Evolutionary conservation across 495 filamentous ascomycete species (phyloP), one percentile per base, ranked within the genome.

Genomic region (Neurospora sp.): DNA sequence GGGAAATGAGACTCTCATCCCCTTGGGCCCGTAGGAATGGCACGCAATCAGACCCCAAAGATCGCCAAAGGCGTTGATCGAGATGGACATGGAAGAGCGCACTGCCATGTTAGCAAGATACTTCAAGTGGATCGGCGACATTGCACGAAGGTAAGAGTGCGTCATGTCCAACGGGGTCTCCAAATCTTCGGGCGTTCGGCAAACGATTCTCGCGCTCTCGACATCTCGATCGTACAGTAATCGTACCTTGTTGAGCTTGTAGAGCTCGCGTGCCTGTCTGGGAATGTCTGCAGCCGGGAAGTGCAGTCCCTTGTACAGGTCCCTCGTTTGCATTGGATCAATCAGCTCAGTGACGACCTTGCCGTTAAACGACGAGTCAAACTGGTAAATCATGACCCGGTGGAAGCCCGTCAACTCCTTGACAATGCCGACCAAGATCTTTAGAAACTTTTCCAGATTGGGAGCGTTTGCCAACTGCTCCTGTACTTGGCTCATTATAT

Each of bases 261-360:
- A 91, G 68, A 96, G 83, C 76, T 94, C 91, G 47, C 93, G 87
- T 16, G 92, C 92, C 81, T 95, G 94, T 74, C 90, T 92, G 7
- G 93, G 93, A 41, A 97, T 97, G 79, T 97, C 95, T 8, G 93
- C 91, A 8, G 94, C 94, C 0, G 94, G 94, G 74, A 98, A 97
- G 80, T 96, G 90, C 20, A 97, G 85, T 8, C 93, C 94, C 77
- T 95, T 93, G 83, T 93, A 98, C 0, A 97, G 85, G 79, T 97
- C 93, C 71, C 91, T 91, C 0, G 93, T 94, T n/a, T 88, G 87
- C 39, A 87, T 80, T 4, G 91, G 89, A 77, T 98, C 93, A 27
- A 97, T 90, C 14, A 97, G 80, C 77, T 97, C 95, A 0, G 93
- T 92, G 42, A 97, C 94, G 2, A 97, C 94, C 61, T 89, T 88